Evolutionary conservation across 1,284 basidiomycete species (phyloP), one percentile per base, ranked within the genome.

Genomic region (Athelia psychrophila): DNA sequence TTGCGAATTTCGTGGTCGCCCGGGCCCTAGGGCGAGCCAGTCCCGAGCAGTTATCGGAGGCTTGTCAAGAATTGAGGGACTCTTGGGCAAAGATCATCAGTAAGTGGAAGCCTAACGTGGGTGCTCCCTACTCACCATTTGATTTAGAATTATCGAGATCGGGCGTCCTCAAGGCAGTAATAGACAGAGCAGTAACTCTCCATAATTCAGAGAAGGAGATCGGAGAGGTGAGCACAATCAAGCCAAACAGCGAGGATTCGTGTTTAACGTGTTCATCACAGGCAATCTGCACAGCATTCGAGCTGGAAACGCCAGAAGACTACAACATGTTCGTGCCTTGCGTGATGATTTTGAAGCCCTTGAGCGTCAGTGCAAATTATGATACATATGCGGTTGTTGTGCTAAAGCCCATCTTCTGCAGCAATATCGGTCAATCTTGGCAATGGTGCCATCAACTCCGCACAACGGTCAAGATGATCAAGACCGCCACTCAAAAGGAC

Each of bases 1-100:
- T 94, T 2, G 92, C 91, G 20, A 97, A 97, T 65, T 98, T 93
- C 61, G 93, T 96, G 16, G 77, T 94, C 5, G 88, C 93, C 0
- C 88, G 84, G 62, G 89, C 86, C 0, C 58, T 95, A 15, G 79
- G 81, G 48, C 75, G 90, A 36, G 66, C 86, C 18, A 75, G 78
- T 25, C 68, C 66, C 6, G 68, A 72, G 4, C 80, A 87, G 54
- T 64, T 96, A n/a, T 62, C 67, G 3, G 76, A 76, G n/a, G 74
- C 86, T 1, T 70, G 86, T 38, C 69, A 71, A 48, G 82, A 86
- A 54, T 78, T 92, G 16, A 78, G 69, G 50, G 56, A 73, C 22
- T 77, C 81, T 64, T 67, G 74, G 78, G 71, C 62, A 47, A 79
- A 77, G 53, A 60, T 81, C 47, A 75, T 78, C 53, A 77, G 76